Evolutionary conservation across 2,329 filamentous ascomycete genomes (phyloP), one percentile per base, ranked within the genome.

Genomic region (Aspergillus floridensis): DNA sequence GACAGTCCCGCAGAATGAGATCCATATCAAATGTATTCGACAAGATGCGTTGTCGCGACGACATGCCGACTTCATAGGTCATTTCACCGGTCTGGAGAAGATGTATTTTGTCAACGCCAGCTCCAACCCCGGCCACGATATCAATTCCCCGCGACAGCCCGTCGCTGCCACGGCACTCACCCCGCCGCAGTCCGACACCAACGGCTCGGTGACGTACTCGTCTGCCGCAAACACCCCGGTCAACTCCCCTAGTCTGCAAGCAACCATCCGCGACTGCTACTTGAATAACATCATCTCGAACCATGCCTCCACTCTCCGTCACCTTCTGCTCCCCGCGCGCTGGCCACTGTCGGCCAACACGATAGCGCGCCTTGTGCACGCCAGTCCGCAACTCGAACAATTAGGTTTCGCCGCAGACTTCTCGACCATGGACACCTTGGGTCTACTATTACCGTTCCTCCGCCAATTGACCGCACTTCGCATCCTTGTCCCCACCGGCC

Each of bases 381-480:
- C 73, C 10, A 85, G 84, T 59, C 84, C 85, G 0, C 79, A 86
- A 56, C 73, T 88, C 14, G 84, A 86, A 61, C 84, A 88, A 65
- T 73, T 88, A 1, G 84, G 79, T 26, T 72, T 86, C 22, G 79
- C 82, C 7, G 75, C 82, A 16, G 74, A 80, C 11, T 63, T 74
- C 16, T 69, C 70, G 38, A 74, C 73, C 63, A 69, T 79, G 66
- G 73, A 80, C 11, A 70, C 74, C 12, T 55, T 78, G 21, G 66
- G 70, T 6, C 63, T 78, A 49, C 65, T 79, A 11, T 65, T 77
- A 32, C 78, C 78, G 35, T 74, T 77, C 59, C 71, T 78, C 46
- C 70, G 73, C 6, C 76, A 78, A 12, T 64, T 79, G 6, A 66
- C 65, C 22, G 77, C 77, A 0, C 56, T 81, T 4, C 74, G 79